Conservation (phyloP, 345 rosid species). For the Aegle marmelos region DNA sequence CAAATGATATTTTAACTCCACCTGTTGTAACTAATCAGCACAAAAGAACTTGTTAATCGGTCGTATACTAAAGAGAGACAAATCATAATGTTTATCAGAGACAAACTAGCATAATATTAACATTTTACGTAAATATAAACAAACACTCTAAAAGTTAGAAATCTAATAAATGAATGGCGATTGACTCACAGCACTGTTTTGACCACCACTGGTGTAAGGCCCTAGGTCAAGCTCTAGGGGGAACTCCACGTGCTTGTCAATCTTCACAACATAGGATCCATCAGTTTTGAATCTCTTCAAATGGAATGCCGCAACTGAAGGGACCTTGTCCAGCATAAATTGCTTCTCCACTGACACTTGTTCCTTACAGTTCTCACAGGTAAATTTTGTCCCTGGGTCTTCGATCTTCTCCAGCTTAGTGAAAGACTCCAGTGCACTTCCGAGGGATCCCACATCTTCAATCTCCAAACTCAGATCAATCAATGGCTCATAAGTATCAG, state of each 20-base stretch:
- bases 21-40: conserved; percentile 28
- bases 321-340: conserved; percentile 65
- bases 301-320: conserved; percentile 69
- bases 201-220: conserved; percentile 45
- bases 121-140: not conserved
- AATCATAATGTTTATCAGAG: not conserved
- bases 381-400: conserved; percentile 48
- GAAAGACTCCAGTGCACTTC: conserved; percentile 63
- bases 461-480: conserved; percentile 80
- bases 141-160: not conserved
- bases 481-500: conserved; percentile 58
- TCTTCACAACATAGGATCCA: conserved; percentile 65
- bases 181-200: conserved; percentile 41
- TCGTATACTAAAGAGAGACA: not conserved
- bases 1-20: conserved; percentile 51
- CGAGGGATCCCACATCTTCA: conserved; percentile 52
- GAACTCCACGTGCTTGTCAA: conserved; percentile 63
- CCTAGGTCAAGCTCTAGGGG: conserved; percentile 80
- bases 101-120: not conserved
- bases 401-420: conserved; percentile 78
- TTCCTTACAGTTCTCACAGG: conserved; percentile 68
- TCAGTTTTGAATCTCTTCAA: conserved; percentile 85
- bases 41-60: not conserved
- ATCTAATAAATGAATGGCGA: not conserved
- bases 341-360: conserved; percentile 72